A percentile compares a stretch with the other conserved stretches of the same genome.
phyloP scores from a whole-genome alignment of 1,139 yeast genomes.

The Debaryomyces robertsiae region DNA sequence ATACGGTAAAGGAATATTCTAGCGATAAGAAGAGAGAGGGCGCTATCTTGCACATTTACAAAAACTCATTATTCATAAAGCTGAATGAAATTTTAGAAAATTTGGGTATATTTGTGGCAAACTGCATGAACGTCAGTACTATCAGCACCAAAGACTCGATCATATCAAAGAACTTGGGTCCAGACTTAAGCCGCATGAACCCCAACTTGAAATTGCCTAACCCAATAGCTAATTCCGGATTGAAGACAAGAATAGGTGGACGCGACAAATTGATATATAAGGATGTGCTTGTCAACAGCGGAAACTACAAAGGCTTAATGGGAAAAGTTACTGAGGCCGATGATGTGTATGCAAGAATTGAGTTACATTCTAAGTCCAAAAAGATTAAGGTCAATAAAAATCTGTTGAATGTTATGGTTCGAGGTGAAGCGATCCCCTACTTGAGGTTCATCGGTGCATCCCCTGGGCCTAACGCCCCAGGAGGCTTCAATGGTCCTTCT shows the following conservation, averaged over 20 bases:
- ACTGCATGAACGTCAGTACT: conserved; percentile 75
- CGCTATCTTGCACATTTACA: conserved; percentile 80
- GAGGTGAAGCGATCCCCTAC: conserved; percentile 74
- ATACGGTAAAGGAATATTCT: conserved; percentile 77
- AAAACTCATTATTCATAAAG: conserved; percentile 75
- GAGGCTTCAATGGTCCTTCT: conserved; percentile 14
- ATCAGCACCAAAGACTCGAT: conserved; percentile 81
- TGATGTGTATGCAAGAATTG: conserved; percentile 88
- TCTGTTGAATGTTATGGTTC: conserved; percentile 68
- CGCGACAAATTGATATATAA: conserved; percentile 81
- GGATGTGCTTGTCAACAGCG: conserved; percentile 83
- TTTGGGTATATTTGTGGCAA: conserved; percentile 86
- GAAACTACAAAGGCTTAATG: conserved; percentile 91
- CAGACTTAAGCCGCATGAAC: conserved; percentile 81
- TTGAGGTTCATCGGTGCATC: conserved; percentile 72
- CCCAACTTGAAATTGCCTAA: conserved; percentile 63
- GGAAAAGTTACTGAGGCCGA: conserved; percentile 94
- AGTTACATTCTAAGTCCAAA: conserved; percentile 89
- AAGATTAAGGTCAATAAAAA: conserved; percentile 82
- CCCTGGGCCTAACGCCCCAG: conserved; percentile 15
- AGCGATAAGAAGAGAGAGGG: conserved; percentile 79
- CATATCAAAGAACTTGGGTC: conserved; percentile 54
- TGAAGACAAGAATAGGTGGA: conserved; percentile 61
- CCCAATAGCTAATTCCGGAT: conserved; percentile 54
- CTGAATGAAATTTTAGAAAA: conserved; percentile 80